Evolutionary conservation across 768 basidiomycete species (phyloP), one percentile per base, ranked within the genome.

Genomic region (Terana coerulea): DNA sequence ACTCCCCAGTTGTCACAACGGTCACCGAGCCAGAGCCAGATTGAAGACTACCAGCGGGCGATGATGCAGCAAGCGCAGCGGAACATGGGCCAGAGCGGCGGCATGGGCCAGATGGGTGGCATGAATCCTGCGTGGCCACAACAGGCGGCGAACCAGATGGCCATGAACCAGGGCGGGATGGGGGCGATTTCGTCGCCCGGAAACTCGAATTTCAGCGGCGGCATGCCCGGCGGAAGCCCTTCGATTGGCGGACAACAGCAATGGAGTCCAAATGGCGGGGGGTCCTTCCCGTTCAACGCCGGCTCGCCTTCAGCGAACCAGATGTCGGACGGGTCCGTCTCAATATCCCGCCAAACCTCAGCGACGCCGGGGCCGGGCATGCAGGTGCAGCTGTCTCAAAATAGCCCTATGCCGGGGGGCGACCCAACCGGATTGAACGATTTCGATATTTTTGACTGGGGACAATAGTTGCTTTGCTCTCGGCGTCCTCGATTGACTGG

Each of bases 401-500:
- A 72, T 55, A 67, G 63, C 49, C 69, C 72, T 51, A 65, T 69
- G 29, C 45, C 30, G 12, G 45, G 45, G 49, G 63, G 62, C 59
- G 79, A 79, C 60, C 71, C 69, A 60, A 64, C 68, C 49, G 69
- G 72, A 31, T 48, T 67, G 47, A 71, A 63, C 59, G 83, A 83
- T 49, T 77, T 79, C 58, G 81, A 82, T 55, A 22, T 52, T 33
- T 67, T 81, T 64, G 80, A 78, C 62, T 84, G 83, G 78, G 36
- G 15, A 41, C 54, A 72, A 67, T 58, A 70, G 71, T 50, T 69
- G 64, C 61, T 59, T 46, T 54, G 47, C 51, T 49, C 44, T 39
- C 26, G 31, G 51, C 40, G 30, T 56, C 41, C 8, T 19, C n/a
- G 10, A 39, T 29, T 44, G 6, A n/a, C 49, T 49, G 47, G 50